Base-by-base conservation (phyloP, 2,329 filamentous ascomycete genomes). In the Xylariaceae sp. region DNA sequence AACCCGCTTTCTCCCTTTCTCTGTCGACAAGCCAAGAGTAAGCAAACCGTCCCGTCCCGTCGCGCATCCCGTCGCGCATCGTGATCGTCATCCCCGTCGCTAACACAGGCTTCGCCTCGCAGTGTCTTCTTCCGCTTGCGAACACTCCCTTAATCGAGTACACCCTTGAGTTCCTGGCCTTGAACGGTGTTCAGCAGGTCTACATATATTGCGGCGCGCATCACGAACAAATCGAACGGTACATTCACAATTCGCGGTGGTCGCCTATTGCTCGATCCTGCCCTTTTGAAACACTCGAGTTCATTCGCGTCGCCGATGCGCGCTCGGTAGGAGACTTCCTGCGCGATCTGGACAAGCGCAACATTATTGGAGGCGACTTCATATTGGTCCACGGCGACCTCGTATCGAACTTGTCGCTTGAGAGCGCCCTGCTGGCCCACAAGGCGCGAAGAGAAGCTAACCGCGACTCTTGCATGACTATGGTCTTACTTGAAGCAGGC, bases 81-180 rank as follows among this genome's bases (percentile, higher is more conserved):
- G 0, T 30, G 57, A 49, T 13, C 48, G 8, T 2, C 48, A 37
- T 17, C 34, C 9, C 49, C 39, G 51, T 51, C 23, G 51, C 58
- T 63, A 54, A 62, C 57, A 53, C 64, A 68, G 57, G 66, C 51
- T 58, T 17, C n/a, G 35, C 13, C 45, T 11, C 56, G 35, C 69
- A 95, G 90, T 97, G 94, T 78, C 87, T 99, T 37, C 81, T 99
- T 5, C 92, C 93, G 9, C 82, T 99, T 61, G 94, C 91, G 61
- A 97, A 97, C 74, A 92, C 88, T 1, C 93, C 94, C 42, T 80
- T 99, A 64, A 96, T 99, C 76, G 94, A 99, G 75, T 97, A 99
- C 74, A 97, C 93, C 3, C 86, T 97, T 69, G 92, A 97, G 72
- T 97, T 96, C 70, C 86, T 99, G 0, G 92, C 92, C 65, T 93